phyloP scores from a whole-genome alignment of 2,329 filamentous ascomycete species.

The Fusarium pseudograminearum region DNA sequence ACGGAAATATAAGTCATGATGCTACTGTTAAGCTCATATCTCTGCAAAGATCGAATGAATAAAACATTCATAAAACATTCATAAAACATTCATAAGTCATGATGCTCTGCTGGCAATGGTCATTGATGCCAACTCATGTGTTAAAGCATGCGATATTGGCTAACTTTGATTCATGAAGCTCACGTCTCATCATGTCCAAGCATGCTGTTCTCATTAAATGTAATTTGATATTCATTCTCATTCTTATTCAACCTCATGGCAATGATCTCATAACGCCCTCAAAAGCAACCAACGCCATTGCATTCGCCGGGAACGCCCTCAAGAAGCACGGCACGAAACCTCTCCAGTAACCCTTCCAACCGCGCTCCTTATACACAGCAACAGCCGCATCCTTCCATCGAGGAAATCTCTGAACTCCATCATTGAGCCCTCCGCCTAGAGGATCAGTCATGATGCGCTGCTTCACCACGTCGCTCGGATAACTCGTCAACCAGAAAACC shows the following conservation, averaged over 20 bases:
- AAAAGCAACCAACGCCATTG: conserved; percentile 91
- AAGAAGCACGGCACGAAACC: conserved; percentile 95
- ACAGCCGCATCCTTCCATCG: conserved; percentile 84
- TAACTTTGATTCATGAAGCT: neutral
- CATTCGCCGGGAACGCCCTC: conserved; percentile 94
- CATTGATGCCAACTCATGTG: neutral
- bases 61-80: no score
- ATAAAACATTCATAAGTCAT: no score
- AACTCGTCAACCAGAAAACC: conserved; percentile 92
- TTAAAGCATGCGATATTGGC: neutral
- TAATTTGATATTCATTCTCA: conserved; percentile 7
- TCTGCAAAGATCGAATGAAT: no score
- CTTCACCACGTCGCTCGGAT: conserved; percentile 94
- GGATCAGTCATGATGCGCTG: conserved; percentile 98
- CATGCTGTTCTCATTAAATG: neutral
- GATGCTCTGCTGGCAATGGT: no score
- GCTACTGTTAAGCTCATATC: no score
- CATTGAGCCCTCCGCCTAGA: conserved; percentile 75
- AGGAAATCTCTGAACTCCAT: conserved; percentile 75
- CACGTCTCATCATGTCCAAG: neutral
- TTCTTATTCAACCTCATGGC: conserved; percentile 53
- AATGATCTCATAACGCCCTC: conserved; percentile 86
- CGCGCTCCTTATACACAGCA: conserved; percentile 80
- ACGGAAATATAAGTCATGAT: neutral
- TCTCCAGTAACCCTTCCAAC: conserved; percentile 87